phyloP scores from a whole-genome alignment of 1,284 basidiomycete genomes.

The Kwoniella shivajii region DNA sequence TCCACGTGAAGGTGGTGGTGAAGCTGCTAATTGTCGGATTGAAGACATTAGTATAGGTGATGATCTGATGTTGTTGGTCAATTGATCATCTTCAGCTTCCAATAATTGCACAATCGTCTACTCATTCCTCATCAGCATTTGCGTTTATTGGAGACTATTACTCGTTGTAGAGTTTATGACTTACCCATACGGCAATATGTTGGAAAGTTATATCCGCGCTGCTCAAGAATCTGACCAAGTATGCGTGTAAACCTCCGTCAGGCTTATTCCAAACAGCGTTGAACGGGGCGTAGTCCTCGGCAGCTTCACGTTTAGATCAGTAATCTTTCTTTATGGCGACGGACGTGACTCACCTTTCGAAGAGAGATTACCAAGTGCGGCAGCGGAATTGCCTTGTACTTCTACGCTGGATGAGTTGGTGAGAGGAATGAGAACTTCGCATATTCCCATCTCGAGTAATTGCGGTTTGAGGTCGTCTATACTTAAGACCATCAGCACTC shows the following conservation, averaged over 20 bases:
- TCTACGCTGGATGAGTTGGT: conserved; percentile 96
- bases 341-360: conserved; percentile 70
- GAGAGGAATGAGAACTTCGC: conserved; percentile 94
- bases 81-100: conserved; percentile 88
- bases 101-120: conserved; percentile 91
- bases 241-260: conserved; percentile 94
- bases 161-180: conserved; percentile 13
- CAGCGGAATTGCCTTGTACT: conserved; percentile 98
- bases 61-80: conserved; percentile 83
- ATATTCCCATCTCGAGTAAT: conserved; percentile 96
- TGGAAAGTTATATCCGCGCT: conserved; percentile 98
- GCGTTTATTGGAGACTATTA: too few species aligned
- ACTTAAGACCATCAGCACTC: too few species aligned
- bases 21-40: conserved; percentile 76
- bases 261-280: conserved; percentile 98
- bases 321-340: too few species aligned
- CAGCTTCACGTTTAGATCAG: conserved; percentile 55
- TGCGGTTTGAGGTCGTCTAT: conserved; percentile 92
- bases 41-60: conserved; percentile 79
- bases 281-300: conserved; percentile 96
- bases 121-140: not conserved
- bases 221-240: conserved; percentile 91
- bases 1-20: conserved; percentile 72
- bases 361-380: conserved; percentile 94
- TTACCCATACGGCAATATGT: conserved; percentile 93